Conservation (phyloP, 345 rosid genomes). For the Litchi chinensis region DNA sequence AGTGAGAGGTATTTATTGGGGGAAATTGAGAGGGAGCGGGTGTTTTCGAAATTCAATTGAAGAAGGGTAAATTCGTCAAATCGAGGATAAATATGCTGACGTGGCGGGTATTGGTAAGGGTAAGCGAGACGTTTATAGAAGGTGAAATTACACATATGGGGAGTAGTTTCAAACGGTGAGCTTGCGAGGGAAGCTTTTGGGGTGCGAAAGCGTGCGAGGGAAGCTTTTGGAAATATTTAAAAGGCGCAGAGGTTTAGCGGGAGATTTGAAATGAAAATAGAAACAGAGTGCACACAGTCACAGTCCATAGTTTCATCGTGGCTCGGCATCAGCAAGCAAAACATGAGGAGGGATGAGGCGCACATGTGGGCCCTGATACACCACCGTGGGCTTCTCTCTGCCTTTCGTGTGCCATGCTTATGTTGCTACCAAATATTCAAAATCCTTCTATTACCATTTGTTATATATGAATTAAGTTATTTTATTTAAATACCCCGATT, state of each 20-base stretch:
- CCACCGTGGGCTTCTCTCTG: no score
- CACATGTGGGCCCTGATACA: neutral
- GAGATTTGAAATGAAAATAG: neutral
- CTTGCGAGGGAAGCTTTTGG: neutral
- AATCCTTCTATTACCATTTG: no score
- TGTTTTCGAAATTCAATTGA: constrained; percentile 20
- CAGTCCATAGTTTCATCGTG: no score
- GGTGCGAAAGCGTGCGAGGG: constrained; percentile 38
- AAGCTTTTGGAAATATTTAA: neutral
- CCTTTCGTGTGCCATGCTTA: no score
- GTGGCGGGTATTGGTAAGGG: neutral
- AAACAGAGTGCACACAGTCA: no score
- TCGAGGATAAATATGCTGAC: neutral
- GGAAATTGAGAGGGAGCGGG: constrained; percentile 15
- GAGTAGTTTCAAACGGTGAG: neutral
- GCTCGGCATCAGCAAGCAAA: no score
- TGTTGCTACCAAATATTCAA: no score
- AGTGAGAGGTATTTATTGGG: constrained; percentile 7
- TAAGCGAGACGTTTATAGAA: neutral
- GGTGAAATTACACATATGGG: neutral
- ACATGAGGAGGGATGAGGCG: no score
- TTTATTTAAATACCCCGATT: no score
- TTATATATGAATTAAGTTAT: no score
- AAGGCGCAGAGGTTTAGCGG: neutral
- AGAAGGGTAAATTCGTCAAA: neutral